Evolutionary conservation across 2,329 filamentous ascomycete genomes (phyloP), one percentile per base, ranked within the genome.

Genomic region (Pezicula neosporulosa): DNA sequence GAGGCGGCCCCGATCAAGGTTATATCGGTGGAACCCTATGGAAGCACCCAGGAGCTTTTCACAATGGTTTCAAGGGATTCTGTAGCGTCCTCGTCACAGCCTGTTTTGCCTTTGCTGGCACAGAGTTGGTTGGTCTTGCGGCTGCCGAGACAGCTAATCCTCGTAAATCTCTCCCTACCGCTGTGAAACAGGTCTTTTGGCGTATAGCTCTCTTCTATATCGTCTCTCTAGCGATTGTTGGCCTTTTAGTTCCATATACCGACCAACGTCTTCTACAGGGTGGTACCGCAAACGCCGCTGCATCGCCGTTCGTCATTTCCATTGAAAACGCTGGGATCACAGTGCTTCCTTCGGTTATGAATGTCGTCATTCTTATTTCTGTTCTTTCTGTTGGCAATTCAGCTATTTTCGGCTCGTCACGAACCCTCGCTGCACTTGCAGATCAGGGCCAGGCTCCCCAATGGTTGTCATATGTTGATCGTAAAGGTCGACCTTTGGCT

Each of bases 131-230:
- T 45, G 88, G 87, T 48, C 79, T 92, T 13, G 87, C 87, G 3
- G 87, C 88, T 2, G 88, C 87, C 30, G 88, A 92, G 67, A 88
- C 87, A 1, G 82, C 80, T n/a, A 90, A 90, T 63, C 88, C 88
- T 3, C 80, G 86, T 52, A 89, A 94, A 66, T 89, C 87, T 1
- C 77, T 97, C 0, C 92, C 92, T 0, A 90, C 85, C 0, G 92
- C 92, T 12, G 84, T 95, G 63, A 96, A 95, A 72, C 91, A 96
- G 68, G 90, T 96, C 19, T 96, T 96, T 70, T 97, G 92, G 91
- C 86, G 92, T 63, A 96, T 96, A 64, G 83, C 85, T 3, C 77
- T 95, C 51, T 97, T 97, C 74, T 97, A 96, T 72, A 78, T 97
- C 46, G 83, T 95, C 33, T 88, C 89, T 1, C 78, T 97, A 10